Evolutionary conservation across 768 basidiomycete genomes (phyloP), one percentile per base, ranked within the genome.

Genomic region (Omphalotus guepiniiformis): DNA sequence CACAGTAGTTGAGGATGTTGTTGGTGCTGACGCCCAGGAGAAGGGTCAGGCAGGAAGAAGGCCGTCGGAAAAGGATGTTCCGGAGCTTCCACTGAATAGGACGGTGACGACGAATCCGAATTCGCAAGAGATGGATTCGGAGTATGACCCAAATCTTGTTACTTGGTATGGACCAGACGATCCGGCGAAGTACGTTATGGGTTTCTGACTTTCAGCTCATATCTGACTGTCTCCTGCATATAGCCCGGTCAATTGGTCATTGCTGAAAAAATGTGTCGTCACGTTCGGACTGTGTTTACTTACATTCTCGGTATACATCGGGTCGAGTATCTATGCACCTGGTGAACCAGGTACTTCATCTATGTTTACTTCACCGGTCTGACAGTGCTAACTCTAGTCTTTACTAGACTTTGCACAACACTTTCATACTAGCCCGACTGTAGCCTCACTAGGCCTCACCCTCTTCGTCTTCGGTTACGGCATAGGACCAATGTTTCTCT

Each of bases 261-360:
- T 55, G 19, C 3, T 38, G 12, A 68, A 58, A 30, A 57, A 60
- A 35, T 48, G 55, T 23, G 63, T 65, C 41, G 62, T 67, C 12
- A 59, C 63, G 15, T 63, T 61, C 42, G 57, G 58, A 32, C 63
- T 66, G n/a, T 63, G 62, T 38, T 51, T 67, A 37, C 49, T 68
- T 39, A 67, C 65, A 1, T 61, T 66, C 47, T 54, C 57, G 39
- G 57, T 67, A 22, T 68, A 67, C 53, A 61, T 68, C 48, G 66
- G 65, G 42, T 63, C 65, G 8, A 60, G 61, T 15, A 65, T 68
- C 36, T 66, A 63, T 48, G 59, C 62, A 1, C 54, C 65, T 13
- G 60, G 60, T 5, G 62, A 64, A 16, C 55, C 58, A 2, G 55
- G 49, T 6, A 41, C n/a, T n/a, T n/a, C n/a, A n/a, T n/a, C n/a